Evolutionary conservation across 352 stramenopile species (phyloP), one percentile per base, ranked within the genome.

Genomic region (Phytophthora chlamydospora): DNA sequence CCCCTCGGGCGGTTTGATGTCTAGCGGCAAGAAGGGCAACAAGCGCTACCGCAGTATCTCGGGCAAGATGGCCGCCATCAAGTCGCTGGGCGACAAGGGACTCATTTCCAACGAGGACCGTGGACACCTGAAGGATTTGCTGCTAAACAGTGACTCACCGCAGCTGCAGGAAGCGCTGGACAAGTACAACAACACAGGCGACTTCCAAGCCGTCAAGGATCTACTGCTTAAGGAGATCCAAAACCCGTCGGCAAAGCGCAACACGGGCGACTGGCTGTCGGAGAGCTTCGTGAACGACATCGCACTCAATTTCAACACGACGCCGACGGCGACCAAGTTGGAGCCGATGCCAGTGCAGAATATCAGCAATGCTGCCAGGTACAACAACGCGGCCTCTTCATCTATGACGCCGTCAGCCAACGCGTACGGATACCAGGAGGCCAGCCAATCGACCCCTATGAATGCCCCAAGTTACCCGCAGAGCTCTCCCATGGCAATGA

Each of bases 51-150:
- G 83, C 36, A 92, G 83, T 54, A 89, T 91, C 46, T 89, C 78
- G 1, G 74, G 84, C 32, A 93, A 93, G 47, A 93, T 93, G 84
- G 84, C 82, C 50, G 84, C 82, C 13, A 93, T 93, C 66, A 93
- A 93, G 62, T 84, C 80, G 49, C 57, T 93, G 3, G 73, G 80
- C 3, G 81, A 91, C 55, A 89, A 89, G 29, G 84, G 84, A 1
- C 38, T 93, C 14, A 93, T 93, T 42, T 85, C 70, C 17, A 79
- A 75, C 19, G 81, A 89, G 11, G 82, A 91, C 55, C 78, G 80
- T 12, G 82, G 80, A 0, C 78, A 90, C 39, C 27, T 93, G 41
- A 93, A 93, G 51, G 84, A 91, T 68, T 49, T 93, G 43, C 56
- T 93, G 60, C 68, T 93, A 11, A 91, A 93, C 69, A 89, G 85